These are phyloP conservation scores for Komagataella phaffii DNA, from an alignment of 805 yeast genomes.

Conservation along the genomic window DNA sequence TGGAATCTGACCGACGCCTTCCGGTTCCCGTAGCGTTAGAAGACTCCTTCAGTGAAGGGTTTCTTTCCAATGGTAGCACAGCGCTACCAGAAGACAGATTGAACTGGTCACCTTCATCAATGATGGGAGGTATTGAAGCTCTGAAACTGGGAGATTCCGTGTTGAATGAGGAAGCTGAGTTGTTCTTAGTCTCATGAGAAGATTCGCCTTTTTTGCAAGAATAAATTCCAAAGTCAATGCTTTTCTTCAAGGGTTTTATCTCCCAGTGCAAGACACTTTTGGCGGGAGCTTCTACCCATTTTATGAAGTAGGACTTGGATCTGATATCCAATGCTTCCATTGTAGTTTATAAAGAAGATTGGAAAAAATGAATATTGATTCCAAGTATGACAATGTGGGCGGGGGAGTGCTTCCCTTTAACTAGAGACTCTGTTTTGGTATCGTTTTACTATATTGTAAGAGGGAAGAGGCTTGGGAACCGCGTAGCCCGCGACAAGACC, in stretches of 20 bases:
- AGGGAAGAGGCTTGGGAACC: background rate
- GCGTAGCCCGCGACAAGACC: background rate
- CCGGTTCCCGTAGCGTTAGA: conserved; percentile 4
- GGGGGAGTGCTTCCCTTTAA: background rate
- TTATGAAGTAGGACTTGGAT: conserved; percentile 76
- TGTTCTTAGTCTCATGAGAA: background rate
- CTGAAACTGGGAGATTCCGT: background rate
- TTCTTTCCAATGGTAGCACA: background rate
- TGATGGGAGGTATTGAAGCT: background rate
- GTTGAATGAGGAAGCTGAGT: background rate
- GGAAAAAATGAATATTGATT: background rate
- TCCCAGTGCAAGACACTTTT: conserved; percentile 63
- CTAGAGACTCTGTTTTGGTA: background rate
- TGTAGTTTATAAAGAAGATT: background rate
- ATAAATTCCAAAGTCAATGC: conserved; percentile 28
- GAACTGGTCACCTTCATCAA: background rate
- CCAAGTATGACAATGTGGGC: background rate
- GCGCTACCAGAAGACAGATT: background rate
- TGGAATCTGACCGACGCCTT: conserved; percentile 3
- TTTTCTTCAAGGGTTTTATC: conserved; percentile 61
- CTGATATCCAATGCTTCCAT: conserved; percentile 92
- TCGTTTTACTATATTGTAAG: background rate
- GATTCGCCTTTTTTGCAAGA: conserved; percentile 10
- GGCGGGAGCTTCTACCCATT: conserved; percentile 77
- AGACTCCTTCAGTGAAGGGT: conserved; percentile 2